Percentiles rank a stretch among this genome's conserved stretches.
Conservation (phyloP, 257 asterid species). For the Cordia subcordata region DNA sequence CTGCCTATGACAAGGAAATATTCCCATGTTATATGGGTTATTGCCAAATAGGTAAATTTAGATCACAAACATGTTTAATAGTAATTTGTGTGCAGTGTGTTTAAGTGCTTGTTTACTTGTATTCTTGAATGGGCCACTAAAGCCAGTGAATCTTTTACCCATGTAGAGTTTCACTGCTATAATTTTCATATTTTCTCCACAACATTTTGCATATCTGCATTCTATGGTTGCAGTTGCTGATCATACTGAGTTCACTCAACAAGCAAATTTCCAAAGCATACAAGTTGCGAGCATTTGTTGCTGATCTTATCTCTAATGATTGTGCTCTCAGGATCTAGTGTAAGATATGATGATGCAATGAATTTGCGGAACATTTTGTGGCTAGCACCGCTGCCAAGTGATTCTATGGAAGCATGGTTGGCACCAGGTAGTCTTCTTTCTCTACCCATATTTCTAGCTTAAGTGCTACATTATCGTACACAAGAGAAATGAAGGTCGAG, state of each 20-base stretch:
- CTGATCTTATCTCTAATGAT: slow-evolving; percentile 16
- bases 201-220: not conserved
- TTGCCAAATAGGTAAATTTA: slow-evolving; percentile 74
- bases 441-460: no score
- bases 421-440: slow-evolving; percentile 63
- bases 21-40: slow-evolving; percentile 86
- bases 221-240: no score
- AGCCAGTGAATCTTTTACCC: no score
- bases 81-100: no score
- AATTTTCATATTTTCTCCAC: not conserved
- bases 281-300: not conserved
- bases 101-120: no score
- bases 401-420: slow-evolving; percentile 52
- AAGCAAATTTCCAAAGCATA: not conserved
- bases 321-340: slow-evolving; percentile 61
- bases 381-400: slow-evolving; percentile 92
- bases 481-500: no score
- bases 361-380: slow-evolving; percentile 86
- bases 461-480: not conserved
- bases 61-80: not conserved
- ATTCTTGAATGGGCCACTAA: no score
- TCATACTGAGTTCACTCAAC: not conserved
- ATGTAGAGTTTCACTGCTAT: no score
- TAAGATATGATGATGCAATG: slow-evolving; percentile 70
- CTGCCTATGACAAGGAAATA: slow-evolving; percentile 61